These are phyloP conservation scores for Nymphaea colorata DNA, from an alignment of 164 flowering plant genomes.

Conservation along the genomic window DNA sequence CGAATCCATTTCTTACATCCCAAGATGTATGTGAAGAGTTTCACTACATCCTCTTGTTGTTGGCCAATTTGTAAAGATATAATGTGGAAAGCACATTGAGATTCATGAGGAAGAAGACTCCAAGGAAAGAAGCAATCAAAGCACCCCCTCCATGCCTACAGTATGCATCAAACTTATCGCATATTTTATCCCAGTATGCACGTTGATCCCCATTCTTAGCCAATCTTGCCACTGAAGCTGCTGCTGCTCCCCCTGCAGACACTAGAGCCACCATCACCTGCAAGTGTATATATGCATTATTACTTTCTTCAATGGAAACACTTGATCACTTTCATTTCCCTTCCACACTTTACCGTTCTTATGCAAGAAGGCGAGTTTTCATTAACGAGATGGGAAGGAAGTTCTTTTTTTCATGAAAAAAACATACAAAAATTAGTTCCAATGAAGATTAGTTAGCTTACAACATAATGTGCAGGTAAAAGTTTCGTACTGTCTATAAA, in stretches of 20 bases:
- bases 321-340: not conserved
- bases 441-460: not conserved
- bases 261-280: slow-evolving; percentile 43
- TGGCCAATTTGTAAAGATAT: slow-evolving; percentile 19
- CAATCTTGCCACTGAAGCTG: slow-evolving; percentile 59
- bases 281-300: not conserved
- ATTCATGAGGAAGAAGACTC: slow-evolving; percentile 26
- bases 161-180: slow-evolving; percentile 46
- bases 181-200: slow-evolving; percentile 72
- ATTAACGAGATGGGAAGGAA: too few species aligned
- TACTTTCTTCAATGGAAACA: not conserved
- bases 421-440: not conserved
- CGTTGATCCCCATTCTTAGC: slow-evolving; percentile 69
- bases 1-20: slow-evolving; percentile 19
- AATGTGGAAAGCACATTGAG: slow-evolving; percentile 28
- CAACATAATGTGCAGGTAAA: not conserved
- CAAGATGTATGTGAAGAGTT: too few species aligned
- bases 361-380: too few species aligned
- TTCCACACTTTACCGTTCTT: too few species aligned
- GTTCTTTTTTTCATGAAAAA: not conserved
- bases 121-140: slow-evolving; percentile 42
- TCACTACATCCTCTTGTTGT: too few species aligned
- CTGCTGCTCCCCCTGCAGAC: slow-evolving; percentile 46
- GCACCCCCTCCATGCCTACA: slow-evolving; percentile 58
- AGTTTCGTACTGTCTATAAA: not conserved